Percentiles rank a stretch among this genome's conserved stretches.
phyloP scores from a whole-genome alignment of 2,329 filamentous ascomycete species.

The Kalmusia sp. region DNA sequence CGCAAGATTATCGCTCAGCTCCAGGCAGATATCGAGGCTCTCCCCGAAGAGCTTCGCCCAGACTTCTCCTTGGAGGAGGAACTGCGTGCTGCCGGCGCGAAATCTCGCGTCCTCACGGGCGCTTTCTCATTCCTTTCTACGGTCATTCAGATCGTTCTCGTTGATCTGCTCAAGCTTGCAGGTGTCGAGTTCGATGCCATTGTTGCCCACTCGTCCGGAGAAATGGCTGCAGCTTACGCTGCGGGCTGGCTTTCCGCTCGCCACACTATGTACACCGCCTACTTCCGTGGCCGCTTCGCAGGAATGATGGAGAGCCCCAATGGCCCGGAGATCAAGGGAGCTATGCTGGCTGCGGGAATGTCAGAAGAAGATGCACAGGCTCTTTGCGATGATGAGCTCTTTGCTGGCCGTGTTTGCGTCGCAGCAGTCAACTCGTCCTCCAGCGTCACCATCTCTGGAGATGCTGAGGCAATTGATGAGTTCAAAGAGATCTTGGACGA shows the following conservation, averaged over 20 bases:
- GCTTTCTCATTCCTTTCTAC: conserved; percentile 23
- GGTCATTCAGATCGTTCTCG: conserved; percentile 23
- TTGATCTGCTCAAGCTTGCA: conserved; percentile 17
- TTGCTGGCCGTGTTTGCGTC: conserved; percentile 24
- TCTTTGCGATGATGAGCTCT: conserved; percentile 34
- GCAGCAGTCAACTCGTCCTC: conserved; percentile 30
- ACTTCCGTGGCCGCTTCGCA: conserved; percentile 18
- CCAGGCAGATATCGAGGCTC: background rate
- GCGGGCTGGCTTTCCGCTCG: conserved; percentile 28
- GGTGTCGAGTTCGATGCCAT: conserved; percentile 17
- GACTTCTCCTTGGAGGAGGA: conserved; percentile 11
- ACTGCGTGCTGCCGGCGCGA: background rate
- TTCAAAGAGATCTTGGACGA: conserved; percentile 12
- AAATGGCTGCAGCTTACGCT: conserved; percentile 49
- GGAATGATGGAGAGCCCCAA: background rate
- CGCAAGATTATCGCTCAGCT: background rate
- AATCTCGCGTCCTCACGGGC: background rate
- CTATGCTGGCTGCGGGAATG: conserved; percentile 40
- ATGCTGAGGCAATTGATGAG: conserved; percentile 12
- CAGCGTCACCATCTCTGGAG: conserved; percentile 32
- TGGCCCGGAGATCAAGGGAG: too few species aligned
- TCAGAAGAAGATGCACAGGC: conserved; percentile 10
- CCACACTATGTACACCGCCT: conserved; percentile 28
- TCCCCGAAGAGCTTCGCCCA: background rate
- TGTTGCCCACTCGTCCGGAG: conserved; percentile 27